These are phyloP conservation scores for Gnomoniopsis smithogilvyi DNA, from an alignment of 2,329 filamentous ascomycete genomes.

Conservation along the genomic window DNA sequence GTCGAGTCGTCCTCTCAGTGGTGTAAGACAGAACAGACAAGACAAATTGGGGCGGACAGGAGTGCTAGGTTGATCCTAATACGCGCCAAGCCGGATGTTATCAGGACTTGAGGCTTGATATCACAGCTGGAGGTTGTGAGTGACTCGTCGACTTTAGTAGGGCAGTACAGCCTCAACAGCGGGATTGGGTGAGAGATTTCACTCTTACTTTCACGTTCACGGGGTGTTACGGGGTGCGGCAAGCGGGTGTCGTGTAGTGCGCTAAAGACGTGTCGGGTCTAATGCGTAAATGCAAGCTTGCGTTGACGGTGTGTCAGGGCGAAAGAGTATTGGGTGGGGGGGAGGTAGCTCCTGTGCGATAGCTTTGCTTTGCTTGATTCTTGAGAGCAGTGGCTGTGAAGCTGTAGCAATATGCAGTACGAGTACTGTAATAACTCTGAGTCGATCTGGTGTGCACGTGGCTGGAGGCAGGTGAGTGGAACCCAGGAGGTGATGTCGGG, in stretches of 20 bases:
- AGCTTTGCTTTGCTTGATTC: background rate
- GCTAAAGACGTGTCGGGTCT: conserved; percentile 1
- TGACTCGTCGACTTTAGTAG: background rate
- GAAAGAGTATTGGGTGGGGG: background rate
- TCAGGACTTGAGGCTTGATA: background rate
- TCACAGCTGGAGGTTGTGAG: background rate
- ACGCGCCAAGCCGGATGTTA: conserved; percentile 8
- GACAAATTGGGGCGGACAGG: background rate
- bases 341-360: background rate
- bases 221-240: too few species aligned
- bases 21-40: background rate
- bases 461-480: conserved; percentile 11
- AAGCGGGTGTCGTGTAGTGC: background rate
- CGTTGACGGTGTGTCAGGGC: background rate
- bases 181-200: too few species aligned
- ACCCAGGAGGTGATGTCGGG: background rate
- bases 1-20: background rate
- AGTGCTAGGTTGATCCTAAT: conserved; percentile 5
- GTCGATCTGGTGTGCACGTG: conserved; percentile 5
- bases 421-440: background rate
- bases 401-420: too few species aligned
- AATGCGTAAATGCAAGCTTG: background rate
- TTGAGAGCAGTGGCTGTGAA: too few species aligned
- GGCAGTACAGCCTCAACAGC: too few species aligned
- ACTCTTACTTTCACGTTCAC: too few species aligned